These are phyloP conservation scores for Linum lewisii DNA, from an alignment of 345 rosid genomes.

Conservation along the genomic window DNA sequence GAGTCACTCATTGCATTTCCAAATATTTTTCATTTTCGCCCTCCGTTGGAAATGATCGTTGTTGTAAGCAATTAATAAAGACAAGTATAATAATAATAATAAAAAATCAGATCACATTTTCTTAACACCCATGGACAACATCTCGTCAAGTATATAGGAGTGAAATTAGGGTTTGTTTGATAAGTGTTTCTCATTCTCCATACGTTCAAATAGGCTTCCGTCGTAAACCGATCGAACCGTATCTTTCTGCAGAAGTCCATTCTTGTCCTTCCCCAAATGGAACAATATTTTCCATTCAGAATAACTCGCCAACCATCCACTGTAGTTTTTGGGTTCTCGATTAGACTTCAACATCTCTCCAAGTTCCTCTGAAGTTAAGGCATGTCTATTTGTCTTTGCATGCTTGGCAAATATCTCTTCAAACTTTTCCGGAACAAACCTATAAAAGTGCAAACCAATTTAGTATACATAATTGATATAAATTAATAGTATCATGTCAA, in stretches of 20 bases:
- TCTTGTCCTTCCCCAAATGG: constrained; percentile 50
- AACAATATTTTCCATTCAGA: constrained; percentile 68
- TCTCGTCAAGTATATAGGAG: no score
- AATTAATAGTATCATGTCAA: no score
- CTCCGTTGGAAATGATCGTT: no score
- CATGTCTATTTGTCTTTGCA: constrained; percentile 17
- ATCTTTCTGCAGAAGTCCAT: constrained; percentile 59
- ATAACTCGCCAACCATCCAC: constrained; percentile 21
- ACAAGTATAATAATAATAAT: no score
- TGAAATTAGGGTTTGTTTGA: constrained; percentile 40
- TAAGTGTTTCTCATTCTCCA: constrained; percentile 40
- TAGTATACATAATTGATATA: no score
- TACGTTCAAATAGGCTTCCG: constrained; percentile 56
- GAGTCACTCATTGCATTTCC: no score
- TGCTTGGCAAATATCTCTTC: constrained; percentile 63
- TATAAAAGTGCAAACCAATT: no score
- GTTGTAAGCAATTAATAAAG: no score
- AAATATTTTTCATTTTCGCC: no score
- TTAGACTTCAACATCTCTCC: not conserved
- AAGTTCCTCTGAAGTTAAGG: not conserved
- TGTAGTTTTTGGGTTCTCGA: not conserved
- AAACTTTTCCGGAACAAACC: constrained; percentile 61
- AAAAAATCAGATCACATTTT: no score
- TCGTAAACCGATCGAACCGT: constrained; percentile 59
- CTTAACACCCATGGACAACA: no score